Evolutionary conservation across 1,284 basidiomycete genomes (phyloP), one percentile per base, ranked within the genome.

Genomic region (Exsudoporus floridanus): DNA sequence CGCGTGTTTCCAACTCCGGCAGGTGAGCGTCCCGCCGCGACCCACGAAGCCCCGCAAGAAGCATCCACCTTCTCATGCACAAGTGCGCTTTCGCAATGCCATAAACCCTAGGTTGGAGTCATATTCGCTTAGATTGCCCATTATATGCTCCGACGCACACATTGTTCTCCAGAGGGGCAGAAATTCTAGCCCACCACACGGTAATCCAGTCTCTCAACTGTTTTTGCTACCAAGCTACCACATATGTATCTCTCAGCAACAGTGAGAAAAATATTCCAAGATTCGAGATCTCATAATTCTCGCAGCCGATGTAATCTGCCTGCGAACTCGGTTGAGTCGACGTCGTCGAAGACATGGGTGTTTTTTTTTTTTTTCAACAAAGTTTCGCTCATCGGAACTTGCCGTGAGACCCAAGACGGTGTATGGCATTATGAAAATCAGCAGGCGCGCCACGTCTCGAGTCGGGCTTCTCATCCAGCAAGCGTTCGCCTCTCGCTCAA

Each of bases 1-100:
- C 49, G 52, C 53, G 16, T 23, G 10, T 37, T 64, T 50, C 65
- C 63, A 42, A 53, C 35, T 60, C 41, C 37, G 62, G 63, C 49
- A 58, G 41, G 49, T 50, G 50, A 28, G 38, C 42, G 25, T 52
- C 51, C 50, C 56, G 60, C 61, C 47, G 25, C 30, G 40, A 39
- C 33, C 55, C 52, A 60, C 60, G 57, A 54, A 53, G 54, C 46
- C 39, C 28, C 23, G 16, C 50, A 53, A 51, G 60, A 54, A 53
- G 58, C 48, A 39, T n/a, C 37, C 7, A 30, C 7, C 45, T 53
- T 61, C 54, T 51, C 48, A 51, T 60, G 35, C 31, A 48, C 46
- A 48, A n/a, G 28, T 44, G 36, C 37, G 19, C 35, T 49, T 47
- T 36, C 52, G 34, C 8, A 44, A 46, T 62, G 52, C 51, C 62